Evolutionary conservation across 75 land plant species (phyloP).

Genomic region (Selaginella tamariscina): DNA sequence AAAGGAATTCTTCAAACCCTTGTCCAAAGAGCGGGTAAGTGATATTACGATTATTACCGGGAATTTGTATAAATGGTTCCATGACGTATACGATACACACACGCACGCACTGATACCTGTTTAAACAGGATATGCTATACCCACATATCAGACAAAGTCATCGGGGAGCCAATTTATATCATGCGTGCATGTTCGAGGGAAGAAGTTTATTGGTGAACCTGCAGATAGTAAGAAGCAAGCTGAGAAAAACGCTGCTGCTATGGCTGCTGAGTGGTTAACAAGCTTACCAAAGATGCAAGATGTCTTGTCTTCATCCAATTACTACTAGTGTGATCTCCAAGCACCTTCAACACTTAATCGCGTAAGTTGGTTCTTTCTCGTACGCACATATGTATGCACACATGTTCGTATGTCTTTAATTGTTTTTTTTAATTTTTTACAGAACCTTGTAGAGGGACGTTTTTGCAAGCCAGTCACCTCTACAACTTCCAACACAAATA

Average conservation of each 20-base stretch:
- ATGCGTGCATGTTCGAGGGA: constrained; percentile 63
- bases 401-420: no score
- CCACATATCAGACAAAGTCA: constrained; percentile 77
- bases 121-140: constrained; percentile 65
- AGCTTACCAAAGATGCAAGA: constrained; percentile 1
- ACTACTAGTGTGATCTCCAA: background rate
- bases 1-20: background rate
- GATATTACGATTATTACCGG: no score
- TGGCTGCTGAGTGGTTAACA: constrained; percentile 65
- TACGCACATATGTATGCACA: no score
- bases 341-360: no score
- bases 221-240: constrained; percentile 74
- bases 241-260: constrained; percentile 78
- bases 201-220: constrained; percentile 79
- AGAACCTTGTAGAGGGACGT: no score
- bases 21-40: constrained; percentile 22
- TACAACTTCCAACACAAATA: no score
- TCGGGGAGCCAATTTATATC: constrained; percentile 70
- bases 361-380: no score
- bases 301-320: background rate
- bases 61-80: no score
- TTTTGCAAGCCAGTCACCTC: no score
- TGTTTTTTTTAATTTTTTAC: no score
- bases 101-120: no score
- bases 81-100: no score